Evolutionary conservation across 2,329 filamentous ascomycete genomes (phyloP).

Genomic region (Cladosporium sp.): DNA sequence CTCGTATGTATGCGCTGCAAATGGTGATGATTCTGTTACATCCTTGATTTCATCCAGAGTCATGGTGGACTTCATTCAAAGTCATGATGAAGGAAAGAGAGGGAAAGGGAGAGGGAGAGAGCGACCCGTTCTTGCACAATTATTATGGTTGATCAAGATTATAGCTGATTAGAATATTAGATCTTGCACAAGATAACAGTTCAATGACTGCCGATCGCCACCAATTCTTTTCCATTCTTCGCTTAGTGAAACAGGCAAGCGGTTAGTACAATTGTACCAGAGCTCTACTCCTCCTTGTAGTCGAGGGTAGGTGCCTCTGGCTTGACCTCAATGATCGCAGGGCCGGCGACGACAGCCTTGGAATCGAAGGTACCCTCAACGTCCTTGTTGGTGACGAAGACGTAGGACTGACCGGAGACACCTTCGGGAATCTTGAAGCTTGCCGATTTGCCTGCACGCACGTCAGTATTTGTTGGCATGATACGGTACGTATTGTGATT

Average conservation of each 20-base stretch:
- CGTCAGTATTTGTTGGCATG: background rate
- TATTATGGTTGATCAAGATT: background rate
- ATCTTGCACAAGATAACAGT: background rate
- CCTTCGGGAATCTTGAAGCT: constrained; percentile 19
- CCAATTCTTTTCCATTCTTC: background rate
- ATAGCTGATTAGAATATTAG: background rate
- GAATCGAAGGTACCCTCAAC: constrained; percentile 24
- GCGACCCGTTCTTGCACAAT: background rate
- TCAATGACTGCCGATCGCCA: background rate
- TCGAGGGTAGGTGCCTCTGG: constrained; percentile 20
- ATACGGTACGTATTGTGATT: background rate
- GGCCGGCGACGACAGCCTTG: constrained; percentile 21
- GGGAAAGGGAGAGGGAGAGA: background rate
- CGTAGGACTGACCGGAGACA: constrained; percentile 25
- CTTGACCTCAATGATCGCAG: constrained; percentile 25
- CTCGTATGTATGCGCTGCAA: background rate
- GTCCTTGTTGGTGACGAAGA: constrained; percentile 24
- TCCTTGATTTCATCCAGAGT: too few species aligned
- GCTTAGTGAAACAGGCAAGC: background rate
- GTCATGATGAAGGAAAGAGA: background rate
- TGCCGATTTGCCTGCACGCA: background rate
- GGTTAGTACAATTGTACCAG: background rate
- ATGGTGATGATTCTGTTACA: too few species aligned
- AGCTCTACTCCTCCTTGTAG: constrained; percentile 16
- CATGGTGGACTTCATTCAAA: too few species aligned